Evolutionary conservation across 768 basidiomycete genomes (phyloP), one percentile per base, ranked within the genome.

Genomic region (Mrakia frigida): DNA sequence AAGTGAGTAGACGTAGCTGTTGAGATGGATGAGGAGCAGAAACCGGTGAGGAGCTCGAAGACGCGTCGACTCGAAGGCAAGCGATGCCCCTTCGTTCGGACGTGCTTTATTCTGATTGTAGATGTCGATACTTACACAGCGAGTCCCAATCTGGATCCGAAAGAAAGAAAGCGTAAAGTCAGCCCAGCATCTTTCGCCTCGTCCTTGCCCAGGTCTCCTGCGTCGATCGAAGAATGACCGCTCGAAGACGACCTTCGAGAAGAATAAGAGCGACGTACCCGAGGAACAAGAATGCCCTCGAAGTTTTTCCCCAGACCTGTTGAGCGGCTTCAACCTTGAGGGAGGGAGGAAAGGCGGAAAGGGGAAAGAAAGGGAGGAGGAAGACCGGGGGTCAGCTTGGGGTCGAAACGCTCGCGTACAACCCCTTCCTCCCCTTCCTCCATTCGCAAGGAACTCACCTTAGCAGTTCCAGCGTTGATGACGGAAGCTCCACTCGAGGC

Each of bases 1-100:
- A 21, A 67, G 65, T 16, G 65, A 67, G 65, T 67, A 67, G 65
- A 67, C 65, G 39, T 67, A 67, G 35, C 33, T 39, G 37, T 7
- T 2, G 18, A 39, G 9, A 21, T 41, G 39, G 23, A 67, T n/a
- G n/a, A 39, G 9, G 33, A 35, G 21, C 5, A 35, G 9, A 28
- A 63, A 37, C 41, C 53, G 25, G 53, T 2, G 61, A 18, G 25
- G 31, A 63, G 28, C 10, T 4, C 0, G 23, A 13, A 53, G 53
- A n/a, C 13, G n/a, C 6, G 2, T 25, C 53, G 23, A 25, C 11
- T 53, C 23, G 50, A 18, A 41, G 6, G 39, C 43, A 18, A 7
- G 18, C 43, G 43, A 46, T 46, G 9, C 18, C 43, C 43, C 6
- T 14, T 14, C 50, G 14, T 23, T 52, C 50, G 50, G 16, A 52